A percentile compares a stretch with the other conserved stretches of the same genome.
phyloP scores from a whole-genome alignment of 1,139 yeast species.

The Scheffersomyces insectosa region DNA sequence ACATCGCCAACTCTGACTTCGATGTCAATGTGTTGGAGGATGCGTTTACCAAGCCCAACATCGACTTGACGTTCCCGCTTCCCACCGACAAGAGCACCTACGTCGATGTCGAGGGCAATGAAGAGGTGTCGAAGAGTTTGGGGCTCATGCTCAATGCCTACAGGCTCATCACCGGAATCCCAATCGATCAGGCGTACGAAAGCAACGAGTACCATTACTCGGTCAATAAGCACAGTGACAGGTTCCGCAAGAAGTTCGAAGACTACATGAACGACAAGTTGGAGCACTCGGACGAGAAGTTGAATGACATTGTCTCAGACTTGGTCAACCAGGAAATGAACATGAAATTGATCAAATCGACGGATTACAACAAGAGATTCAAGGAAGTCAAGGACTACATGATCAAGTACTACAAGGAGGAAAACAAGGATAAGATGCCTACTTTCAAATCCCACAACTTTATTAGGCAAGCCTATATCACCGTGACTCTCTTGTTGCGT shows the following conservation, averaged over 20 bases:
- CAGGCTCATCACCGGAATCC: conserved; percentile 25
- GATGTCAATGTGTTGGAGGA: conserved; percentile 43
- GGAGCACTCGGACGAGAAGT: conserved; percentile 31
- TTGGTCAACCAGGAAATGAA: conserved; percentile 42
- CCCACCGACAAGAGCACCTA: conserved; percentile 39
- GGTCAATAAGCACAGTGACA: conserved; percentile 32
- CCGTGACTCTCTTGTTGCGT: conserved; percentile 34
- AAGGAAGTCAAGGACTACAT: conserved; percentile 40
- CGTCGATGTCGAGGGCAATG: conserved; percentile 32
- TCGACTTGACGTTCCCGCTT: conserved; percentile 41
- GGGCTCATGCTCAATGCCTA: conserved; percentile 30
- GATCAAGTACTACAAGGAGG: conserved; percentile 37
- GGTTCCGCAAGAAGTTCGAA: conserved; percentile 30
- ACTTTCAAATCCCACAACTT: conserved; percentile 25
- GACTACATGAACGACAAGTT: conserved; percentile 37
- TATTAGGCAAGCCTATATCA: conserved; percentile 37
- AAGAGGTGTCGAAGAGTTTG: conserved; percentile 19
- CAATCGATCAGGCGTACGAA: conserved; percentile 33
- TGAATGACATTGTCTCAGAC: conserved; percentile 40
- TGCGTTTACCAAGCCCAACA: conserved; percentile 30
- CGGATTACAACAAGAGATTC: conserved; percentile 36
- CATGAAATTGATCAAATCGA: conserved; percentile 39
- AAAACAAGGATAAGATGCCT: conserved; percentile 43
- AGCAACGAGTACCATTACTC: conserved; percentile 38
- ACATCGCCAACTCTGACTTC: conserved; percentile 14